Evolutionary conservation across 441 rosid species (phyloP), one percentile per base, ranked within the genome.

Genomic region (Bruguiera hainesii): DNA sequence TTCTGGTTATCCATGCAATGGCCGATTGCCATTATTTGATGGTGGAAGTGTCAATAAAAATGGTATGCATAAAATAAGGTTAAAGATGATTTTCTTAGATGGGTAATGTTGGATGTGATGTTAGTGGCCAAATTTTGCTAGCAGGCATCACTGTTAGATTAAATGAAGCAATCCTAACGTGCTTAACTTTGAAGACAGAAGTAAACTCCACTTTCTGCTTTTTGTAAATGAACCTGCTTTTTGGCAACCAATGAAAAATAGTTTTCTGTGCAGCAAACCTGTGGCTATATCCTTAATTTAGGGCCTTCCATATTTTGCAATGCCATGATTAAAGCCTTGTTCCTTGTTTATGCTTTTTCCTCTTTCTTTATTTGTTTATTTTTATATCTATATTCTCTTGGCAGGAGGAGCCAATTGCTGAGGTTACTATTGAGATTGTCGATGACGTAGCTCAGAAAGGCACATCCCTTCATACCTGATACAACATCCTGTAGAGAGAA

Each of bases 401-500:
- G 76, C 72, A 75, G 78, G 95, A 73, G 61, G 82, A 83, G 31
- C 70, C 83, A 5, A 83, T 88, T 60, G 61, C 74, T 42, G 96
- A 88, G 78, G 83, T n/a, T 15, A 60, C 39, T 13, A 85, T 82
- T 11, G 95, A 83, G 69, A 73, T 58, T n/a, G 79, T 76, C 1
- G 81, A 80, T 2, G 87, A 73, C 39, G 73, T 89, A 80, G 61
- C 90, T 59, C 79, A 72, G 29, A 84, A 75, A 82, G 78, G 91
- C 67, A 88, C 82, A 25, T 64, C 79, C 57, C 82, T 93, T 68
- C 80, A 73, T 70, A 68, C 81, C 15, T 79, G 81, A 79, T 70
- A 33, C 53, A 26, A 4, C 16, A 23, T 53, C 28, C 28, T 53
- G 58, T 71, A 37, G 18, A 56, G 60, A 56, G 69, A 65, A 28